Conservation (phyloP, 2,329 filamentous ascomycete species). For the Celoporthe dispersa region DNA sequence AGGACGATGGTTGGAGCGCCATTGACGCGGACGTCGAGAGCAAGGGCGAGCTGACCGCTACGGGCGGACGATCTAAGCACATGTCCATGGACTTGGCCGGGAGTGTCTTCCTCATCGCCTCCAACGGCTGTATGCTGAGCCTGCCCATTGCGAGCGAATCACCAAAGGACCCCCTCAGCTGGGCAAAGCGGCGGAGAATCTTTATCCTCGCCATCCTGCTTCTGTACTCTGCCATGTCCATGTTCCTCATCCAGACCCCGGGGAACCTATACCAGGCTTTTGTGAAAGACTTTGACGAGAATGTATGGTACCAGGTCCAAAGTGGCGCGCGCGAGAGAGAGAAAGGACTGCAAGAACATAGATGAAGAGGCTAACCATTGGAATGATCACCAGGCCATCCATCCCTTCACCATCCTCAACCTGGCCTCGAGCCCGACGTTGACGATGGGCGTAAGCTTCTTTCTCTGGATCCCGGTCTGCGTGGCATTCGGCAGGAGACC, state of each 20-base stretch:
- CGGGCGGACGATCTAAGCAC: constrained; percentile 25
- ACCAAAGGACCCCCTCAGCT: constrained; percentile 38
- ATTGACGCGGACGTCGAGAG: constrained; percentile 11
- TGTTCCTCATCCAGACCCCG: constrained; percentile 35
- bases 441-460: constrained; percentile 41
- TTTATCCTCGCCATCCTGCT: constrained; percentile 30
- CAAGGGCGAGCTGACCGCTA: constrained; percentile 16
- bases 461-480: constrained; percentile 44
- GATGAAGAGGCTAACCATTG: not conserved
- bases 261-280: constrained; percentile 32
- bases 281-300: constrained; percentile 31
- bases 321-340: fast-evolving
- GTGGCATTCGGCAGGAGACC: constrained; percentile 44
- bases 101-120: constrained; percentile 40
- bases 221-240: constrained; percentile 31
- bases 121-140: constrained; percentile 37
- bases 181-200: constrained; percentile 33
- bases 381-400: constrained; percentile 30
- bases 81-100: constrained; percentile 32
- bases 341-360: no score
- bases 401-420: constrained; percentile 35
- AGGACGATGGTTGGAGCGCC: constrained; percentile 10
- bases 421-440: constrained; percentile 38
- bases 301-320: constrained; percentile 28
- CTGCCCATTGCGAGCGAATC: constrained; percentile 41